Evolutionary conservation across 140 eudicot species (phyloP).

Genomic region (Stevia rebaudiana): DNA sequence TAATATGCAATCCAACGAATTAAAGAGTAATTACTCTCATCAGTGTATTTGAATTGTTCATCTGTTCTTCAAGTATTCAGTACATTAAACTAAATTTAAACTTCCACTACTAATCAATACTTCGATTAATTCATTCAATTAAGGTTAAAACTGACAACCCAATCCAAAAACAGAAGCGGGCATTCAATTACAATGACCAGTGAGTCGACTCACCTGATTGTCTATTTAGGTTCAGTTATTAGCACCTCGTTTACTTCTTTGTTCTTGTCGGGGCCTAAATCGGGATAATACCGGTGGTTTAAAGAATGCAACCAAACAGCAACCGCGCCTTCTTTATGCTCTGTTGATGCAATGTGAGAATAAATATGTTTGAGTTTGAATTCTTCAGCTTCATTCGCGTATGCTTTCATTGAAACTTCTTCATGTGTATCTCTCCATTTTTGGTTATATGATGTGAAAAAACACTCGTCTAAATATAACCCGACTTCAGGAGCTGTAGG

Average conservation of each 20-base stretch:
- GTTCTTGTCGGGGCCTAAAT: slow-evolving; percentile 30
- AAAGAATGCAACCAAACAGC: slow-evolving; percentile 88
- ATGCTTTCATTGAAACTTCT: slow-evolving; percentile 78
- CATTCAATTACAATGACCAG: background rate
- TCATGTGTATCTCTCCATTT: slow-evolving; percentile 77
- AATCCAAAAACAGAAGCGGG: too few species aligned
- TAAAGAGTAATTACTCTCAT: too few species aligned
- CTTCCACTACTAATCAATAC: too few species aligned
- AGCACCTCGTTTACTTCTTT: background rate
- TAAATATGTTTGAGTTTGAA: slow-evolving; percentile 74
- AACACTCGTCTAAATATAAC: slow-evolving; percentile 79
- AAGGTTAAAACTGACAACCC: too few species aligned
- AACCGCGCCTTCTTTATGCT: slow-evolving; percentile 73
- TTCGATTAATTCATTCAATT: too few species aligned
- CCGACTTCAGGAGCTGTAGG: slow-evolving; percentile 99
- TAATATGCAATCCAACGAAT: too few species aligned
- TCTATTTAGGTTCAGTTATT: slow-evolving; percentile 12
- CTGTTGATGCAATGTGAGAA: slow-evolving; percentile 78
- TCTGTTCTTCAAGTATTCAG: too few species aligned
- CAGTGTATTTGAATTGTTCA: too few species aligned
- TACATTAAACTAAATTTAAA: too few species aligned
- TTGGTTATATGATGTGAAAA: slow-evolving; percentile 77
- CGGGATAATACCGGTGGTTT: slow-evolving; percentile 67
- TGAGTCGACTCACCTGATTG: slow-evolving; percentile 30
- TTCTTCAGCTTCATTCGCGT: slow-evolving; percentile 66